Conservation (phyloP, 305 asterid genomes). For the Fraxinus albicans region DNA sequence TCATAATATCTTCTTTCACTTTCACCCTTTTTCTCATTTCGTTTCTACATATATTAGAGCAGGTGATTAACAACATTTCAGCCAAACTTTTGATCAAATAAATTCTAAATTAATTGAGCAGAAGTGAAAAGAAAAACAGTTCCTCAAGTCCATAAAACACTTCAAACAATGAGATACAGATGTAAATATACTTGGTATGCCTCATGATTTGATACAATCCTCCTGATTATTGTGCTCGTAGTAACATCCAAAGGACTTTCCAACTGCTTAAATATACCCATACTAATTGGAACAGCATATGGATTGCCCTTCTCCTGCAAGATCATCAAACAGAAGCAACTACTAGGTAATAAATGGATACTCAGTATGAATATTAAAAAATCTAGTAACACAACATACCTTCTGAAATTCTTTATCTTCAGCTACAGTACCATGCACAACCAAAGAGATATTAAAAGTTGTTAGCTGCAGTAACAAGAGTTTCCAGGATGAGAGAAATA, state of each 20-base stretch:
- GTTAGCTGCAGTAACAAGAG: conserved; percentile 62
- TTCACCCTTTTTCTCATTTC: conserved; percentile 88
- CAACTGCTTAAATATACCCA: conserved; percentile 68
- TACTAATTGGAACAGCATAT: conserved; percentile 71
- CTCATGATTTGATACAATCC: conserved; percentile 92
- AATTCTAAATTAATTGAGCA: not conserved
- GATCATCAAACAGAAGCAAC: conserved; percentile 23
- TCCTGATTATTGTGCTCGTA: conserved; percentile 90
- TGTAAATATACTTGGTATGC: conserved; percentile 65
- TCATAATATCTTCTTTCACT: conserved; percentile 92
- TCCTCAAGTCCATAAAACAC: conserved; percentile 4
- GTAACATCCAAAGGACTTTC: conserved; percentile 92
- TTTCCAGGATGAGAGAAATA: conserved; percentile 20
- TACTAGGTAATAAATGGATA: conserved; percentile 5
- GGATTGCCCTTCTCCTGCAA: conserved; percentile 75
- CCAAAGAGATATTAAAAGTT: conserved; percentile 88
- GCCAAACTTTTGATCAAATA: conserved; percentile 12
- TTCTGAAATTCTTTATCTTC: conserved; percentile 86
- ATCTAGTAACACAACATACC: conserved; percentile 38
- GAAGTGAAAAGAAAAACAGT: conserved; percentile 17
- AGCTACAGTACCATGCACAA: conserved; percentile 89
- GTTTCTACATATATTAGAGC: conserved; percentile 53
- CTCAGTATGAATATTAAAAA: conserved; percentile 10
- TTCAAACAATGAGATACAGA: conserved; percentile 4
- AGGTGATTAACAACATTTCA: not conserved